Conservation (phyloP, 192 early-diverging fungal species). For the Linnemannia hyalina region DNA sequence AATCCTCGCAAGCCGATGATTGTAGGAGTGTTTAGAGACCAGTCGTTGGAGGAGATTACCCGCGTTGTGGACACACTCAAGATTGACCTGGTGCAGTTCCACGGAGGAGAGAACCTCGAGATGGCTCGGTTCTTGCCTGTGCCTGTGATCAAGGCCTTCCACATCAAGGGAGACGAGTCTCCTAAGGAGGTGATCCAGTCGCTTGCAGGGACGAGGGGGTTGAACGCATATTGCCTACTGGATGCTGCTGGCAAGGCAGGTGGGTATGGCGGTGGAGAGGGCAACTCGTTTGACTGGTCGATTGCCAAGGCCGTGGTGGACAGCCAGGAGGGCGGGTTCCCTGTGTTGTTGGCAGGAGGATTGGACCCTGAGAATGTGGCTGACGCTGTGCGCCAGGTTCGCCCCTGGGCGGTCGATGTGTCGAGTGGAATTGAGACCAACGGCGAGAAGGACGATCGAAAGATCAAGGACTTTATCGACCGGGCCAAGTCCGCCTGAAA, state of each 20-base stretch:
- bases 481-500: constrained; percentile 67
- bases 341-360: constrained; percentile 92
- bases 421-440: constrained; percentile 92
- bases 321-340: constrained; percentile 66
- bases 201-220: constrained; percentile 52
- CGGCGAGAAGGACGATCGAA: constrained; percentile 80
- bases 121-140: constrained; percentile 79
- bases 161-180: constrained; percentile 72
- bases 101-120: constrained; percentile 81
- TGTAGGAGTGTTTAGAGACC: constrained; percentile 96
- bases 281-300: constrained; percentile 89
- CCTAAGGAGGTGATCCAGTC: constrained; percentile 62
- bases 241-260: constrained; percentile 74
- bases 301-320: constrained; percentile 68
- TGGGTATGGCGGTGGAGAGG: constrained; percentile 81
- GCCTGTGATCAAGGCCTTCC: constrained; percentile 92
- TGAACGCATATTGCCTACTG: constrained; percentile 67
- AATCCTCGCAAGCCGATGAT: constrained; percentile 77
- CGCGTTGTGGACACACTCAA: constrained; percentile 70
- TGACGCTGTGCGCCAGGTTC: constrained; percentile 74
- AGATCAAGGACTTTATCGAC: constrained; percentile 81
- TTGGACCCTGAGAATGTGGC: constrained; percentile 86
- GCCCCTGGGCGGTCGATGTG: constrained; percentile 93
- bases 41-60: constrained; percentile 82
- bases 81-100: constrained; percentile 95